These are phyloP conservation scores for Neurospora sp. DNA, from an alignment of 495 filamentous ascomycete genomes.

Conservation along the genomic window DNA sequence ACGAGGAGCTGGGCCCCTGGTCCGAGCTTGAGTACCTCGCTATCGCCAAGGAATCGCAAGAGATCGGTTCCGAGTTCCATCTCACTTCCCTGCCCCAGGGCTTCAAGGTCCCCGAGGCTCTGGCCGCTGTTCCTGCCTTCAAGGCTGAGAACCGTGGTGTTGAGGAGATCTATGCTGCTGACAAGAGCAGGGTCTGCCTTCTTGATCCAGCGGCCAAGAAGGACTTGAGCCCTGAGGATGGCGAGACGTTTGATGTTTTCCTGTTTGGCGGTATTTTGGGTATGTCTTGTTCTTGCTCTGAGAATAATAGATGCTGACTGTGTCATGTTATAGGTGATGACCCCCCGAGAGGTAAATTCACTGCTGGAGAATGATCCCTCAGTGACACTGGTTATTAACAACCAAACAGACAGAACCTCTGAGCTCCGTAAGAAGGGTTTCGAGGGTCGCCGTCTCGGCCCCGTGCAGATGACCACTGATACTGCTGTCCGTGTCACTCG, in stretches of 20 bases:
- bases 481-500: constrained; percentile 91
- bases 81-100: constrained; percentile 69
- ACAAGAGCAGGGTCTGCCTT: constrained; percentile 63
- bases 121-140: constrained; percentile 51
- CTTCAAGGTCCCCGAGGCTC: constrained; percentile 54
- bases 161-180: constrained; percentile 61
- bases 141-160: constrained; percentile 60
- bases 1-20: constrained; percentile 90
- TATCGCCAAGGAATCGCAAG: constrained; percentile 71
- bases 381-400: constrained; percentile 1
- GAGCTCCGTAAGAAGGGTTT: constrained; percentile 91
- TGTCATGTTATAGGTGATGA: constrained; percentile 60
- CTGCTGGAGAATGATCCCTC: neutral
- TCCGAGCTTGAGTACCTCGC: constrained; percentile 81
- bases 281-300: constrained; percentile 29
- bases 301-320: neutral
- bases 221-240: constrained; percentile 78
- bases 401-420: constrained; percentile 67
- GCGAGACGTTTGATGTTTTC: constrained; percentile 74
- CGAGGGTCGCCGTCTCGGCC: constrained; percentile 74
- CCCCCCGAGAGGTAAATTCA: constrained; percentile 71
- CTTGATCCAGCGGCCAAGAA: constrained; percentile 74
- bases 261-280: constrained; percentile 94
- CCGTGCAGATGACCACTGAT: constrained; percentile 97
- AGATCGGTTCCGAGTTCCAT: constrained; percentile 57